A percentile compares a stretch with the other conserved stretches of the same genome.
phyloP scores from a whole-genome alignment of 2,329 filamentous ascomycete genomes.

The Fusarium camptoceras region DNA sequence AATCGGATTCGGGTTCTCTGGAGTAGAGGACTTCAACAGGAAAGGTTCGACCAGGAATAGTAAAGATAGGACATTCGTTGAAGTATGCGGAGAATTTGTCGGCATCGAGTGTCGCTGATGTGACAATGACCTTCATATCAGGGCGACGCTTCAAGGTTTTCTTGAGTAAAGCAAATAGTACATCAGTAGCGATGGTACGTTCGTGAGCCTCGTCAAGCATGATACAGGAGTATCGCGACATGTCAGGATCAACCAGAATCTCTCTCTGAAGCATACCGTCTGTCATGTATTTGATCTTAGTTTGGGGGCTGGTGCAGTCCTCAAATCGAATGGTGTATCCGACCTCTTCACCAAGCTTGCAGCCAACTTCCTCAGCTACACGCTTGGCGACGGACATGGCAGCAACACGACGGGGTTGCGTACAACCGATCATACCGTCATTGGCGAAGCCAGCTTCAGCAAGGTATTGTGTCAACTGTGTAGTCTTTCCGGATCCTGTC shows the following conservation, averaged over 20 bases:
- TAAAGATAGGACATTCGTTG: constrained; percentile 94
- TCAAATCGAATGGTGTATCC: constrained; percentile 99
- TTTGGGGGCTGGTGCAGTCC: constrained; percentile 87
- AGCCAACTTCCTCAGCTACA: constrained; percentile 95
- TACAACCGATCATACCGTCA: constrained; percentile 91
- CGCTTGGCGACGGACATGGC: constrained; percentile 98
- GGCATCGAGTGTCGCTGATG: constrained; percentile 94
- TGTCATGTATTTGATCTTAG: constrained; percentile 99
- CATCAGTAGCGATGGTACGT: constrained; percentile 93
- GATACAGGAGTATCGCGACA: constrained; percentile 92
- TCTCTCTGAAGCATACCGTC: constrained; percentile 98
- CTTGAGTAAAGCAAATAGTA: constrained; percentile 93
- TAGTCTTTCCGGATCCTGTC: constrained; percentile 97
- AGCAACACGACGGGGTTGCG: constrained; percentile 94
- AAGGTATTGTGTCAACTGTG: constrained; percentile 93
- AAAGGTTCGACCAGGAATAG: constrained; percentile 93
- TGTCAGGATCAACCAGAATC: constrained; percentile 89
- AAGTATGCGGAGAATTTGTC: constrained; percentile 99
- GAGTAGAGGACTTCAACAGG: constrained; percentile 97
- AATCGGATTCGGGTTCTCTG: constrained; percentile 93
- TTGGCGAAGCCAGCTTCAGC: constrained; percentile 92
- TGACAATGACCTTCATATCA: constrained; percentile 95
- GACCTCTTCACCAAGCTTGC: constrained; percentile 88
- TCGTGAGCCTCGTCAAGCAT: constrained; percentile 99
- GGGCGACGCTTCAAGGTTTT: constrained; percentile 88